phyloP scores from a whole-genome alignment of 768 basidiomycete species.

The Podaxis carcinomalis region DNA sequence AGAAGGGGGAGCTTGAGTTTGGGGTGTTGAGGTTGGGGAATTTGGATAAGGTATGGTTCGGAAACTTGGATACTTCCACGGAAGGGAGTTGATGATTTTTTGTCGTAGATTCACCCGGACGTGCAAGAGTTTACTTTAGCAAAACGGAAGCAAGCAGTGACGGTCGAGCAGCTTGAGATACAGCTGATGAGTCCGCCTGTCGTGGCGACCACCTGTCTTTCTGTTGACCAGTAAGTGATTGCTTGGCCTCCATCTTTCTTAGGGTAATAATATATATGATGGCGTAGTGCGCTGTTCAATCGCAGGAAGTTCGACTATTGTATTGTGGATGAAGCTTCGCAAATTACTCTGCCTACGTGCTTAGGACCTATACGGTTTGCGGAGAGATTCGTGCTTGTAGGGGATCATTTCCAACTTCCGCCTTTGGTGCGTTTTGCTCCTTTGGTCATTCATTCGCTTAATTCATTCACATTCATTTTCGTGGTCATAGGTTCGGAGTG shows the following conservation, averaged over 20 bases:
- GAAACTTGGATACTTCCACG: not conserved
- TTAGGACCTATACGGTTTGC: slow-evolving; percentile 90
- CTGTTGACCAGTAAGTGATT: slow-evolving; percentile 82
- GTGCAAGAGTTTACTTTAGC: slow-evolving; percentile 69
- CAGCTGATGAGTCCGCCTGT: slow-evolving; percentile 86
- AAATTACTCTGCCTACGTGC: slow-evolving; percentile 94
- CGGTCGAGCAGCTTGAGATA: slow-evolving; percentile 78
- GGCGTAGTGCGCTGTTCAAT: slow-evolving; percentile 71
- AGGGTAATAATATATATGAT: not conserved
- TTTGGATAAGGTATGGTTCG: slow-evolving; percentile 70
- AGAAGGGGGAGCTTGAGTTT: slow-evolving; percentile 41
- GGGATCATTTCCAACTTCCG: slow-evolving; percentile 96
- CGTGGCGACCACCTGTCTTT: slow-evolving; percentile 93
- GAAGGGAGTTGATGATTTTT: not conserved
- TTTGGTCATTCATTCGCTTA: not conserved
- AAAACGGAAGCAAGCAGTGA: slow-evolving; percentile 48
- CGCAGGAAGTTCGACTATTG: slow-evolving; percentile 91
- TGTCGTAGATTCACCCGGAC: slow-evolving; percentile 73
- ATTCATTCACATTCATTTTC: not conserved
- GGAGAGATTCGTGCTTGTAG: slow-evolving; percentile 89
- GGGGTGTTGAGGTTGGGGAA: slow-evolving; percentile 85
- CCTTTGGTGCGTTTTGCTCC: slow-evolving; percentile 61
- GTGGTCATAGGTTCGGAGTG: slow-evolving; percentile 67
- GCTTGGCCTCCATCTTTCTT: not conserved
- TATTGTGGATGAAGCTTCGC: slow-evolving; percentile 97